Conservation (phyloP, 768 basidiomycete species). For the Russula ochroleuca region DNA sequence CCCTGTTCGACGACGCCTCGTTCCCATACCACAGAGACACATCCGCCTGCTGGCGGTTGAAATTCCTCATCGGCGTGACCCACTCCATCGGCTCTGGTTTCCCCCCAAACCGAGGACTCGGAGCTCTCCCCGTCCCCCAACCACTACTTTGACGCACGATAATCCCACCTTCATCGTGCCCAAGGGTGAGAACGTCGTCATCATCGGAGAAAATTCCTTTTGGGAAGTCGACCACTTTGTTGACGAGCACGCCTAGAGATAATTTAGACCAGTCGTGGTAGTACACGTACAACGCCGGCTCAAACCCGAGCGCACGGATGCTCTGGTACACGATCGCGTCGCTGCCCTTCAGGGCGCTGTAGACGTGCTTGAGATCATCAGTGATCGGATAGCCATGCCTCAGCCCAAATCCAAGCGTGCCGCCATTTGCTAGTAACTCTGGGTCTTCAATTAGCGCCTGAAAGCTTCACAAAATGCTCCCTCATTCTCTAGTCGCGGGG, state of each 20-base stretch:
- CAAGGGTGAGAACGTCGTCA: too few relatives aligned
- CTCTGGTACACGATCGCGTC: constrained; percentile 7
- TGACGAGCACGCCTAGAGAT: not conserved
- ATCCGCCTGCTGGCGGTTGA: not conserved
- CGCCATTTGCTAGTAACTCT: not conserved
- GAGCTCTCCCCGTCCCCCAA: too few relatives aligned
- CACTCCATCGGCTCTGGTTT: not conserved
- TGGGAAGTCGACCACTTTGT: not conserved
- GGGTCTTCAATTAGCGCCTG: not conserved
- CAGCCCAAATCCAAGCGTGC: not conserved
- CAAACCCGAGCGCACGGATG: not conserved
- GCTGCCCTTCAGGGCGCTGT: constrained; percentile 11
- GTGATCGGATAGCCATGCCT: not conserved
- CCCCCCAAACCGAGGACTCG: too few relatives aligned
- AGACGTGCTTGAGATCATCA: not conserved
- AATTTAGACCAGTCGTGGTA: not conserved
- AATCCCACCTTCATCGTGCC: not conserved
- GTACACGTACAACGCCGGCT: constrained; percentile 5
- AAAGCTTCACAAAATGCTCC: constrained; percentile 13
- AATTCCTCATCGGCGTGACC: not conserved
- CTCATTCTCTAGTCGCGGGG: not conserved
- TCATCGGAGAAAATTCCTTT: too few relatives aligned
- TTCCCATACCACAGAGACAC: not conserved
- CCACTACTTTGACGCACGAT: not conserved
- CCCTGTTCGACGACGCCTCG: not conserved